These are phyloP conservation scores for Blastocystis sp. DNA, from an alignment of 352 stramenopile species.

Conservation along the genomic window DNA sequence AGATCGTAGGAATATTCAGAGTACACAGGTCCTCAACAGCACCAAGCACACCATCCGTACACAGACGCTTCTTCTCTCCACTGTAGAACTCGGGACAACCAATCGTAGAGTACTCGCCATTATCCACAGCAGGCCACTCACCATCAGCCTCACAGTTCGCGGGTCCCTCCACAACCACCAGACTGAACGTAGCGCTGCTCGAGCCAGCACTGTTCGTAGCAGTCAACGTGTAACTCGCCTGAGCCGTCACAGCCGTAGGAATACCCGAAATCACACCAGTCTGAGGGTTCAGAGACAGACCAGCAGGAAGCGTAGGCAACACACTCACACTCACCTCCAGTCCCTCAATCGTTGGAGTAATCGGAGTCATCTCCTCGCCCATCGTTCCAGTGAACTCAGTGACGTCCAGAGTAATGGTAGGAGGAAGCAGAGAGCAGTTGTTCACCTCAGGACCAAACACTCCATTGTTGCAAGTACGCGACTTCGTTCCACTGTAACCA, in stretches of 20 bases:
- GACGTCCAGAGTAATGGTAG: neutral
- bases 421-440: neutral
- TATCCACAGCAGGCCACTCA: neutral
- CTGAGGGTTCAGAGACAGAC: neutral
- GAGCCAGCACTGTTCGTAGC: neutral
- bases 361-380: slow-evolving; percentile 48
- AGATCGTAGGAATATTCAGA: neutral
- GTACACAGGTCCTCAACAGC: neutral
- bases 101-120: slow-evolving; percentile 1
- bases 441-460: neutral
- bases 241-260: neutral
- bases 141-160: neutral
- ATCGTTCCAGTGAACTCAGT: neutral
- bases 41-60: neutral
- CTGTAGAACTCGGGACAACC: neutral
- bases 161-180: neutral
- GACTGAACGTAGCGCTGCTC: neutral
- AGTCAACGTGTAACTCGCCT: neutral
- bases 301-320: neutral
- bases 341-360: neutral
- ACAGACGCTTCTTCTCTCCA: neutral
- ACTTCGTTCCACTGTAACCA: neutral
- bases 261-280: slow-evolving; percentile 20
- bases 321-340: neutral
- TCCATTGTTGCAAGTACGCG: neutral